Evolutionary conservation across 306 rosid species (phyloP).

Genomic region (Cotoneaster glaucophyllus): DNA sequence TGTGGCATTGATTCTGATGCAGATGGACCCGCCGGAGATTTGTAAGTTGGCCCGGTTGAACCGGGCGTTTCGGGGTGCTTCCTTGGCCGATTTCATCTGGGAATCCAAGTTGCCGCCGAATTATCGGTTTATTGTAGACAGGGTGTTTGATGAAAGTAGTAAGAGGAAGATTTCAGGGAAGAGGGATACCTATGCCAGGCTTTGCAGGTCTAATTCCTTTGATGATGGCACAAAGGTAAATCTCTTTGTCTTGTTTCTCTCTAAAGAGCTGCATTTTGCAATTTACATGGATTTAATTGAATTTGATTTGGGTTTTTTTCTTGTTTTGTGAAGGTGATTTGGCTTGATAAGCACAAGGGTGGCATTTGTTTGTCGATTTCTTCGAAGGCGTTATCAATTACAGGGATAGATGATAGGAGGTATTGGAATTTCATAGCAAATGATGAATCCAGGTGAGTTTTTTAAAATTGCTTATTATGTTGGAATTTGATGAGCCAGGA

Average conservation of each 20-base stretch:
- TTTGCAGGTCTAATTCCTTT: constrained; percentile 53
- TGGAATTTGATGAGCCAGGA: constrained; percentile 4
- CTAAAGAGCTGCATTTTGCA: not conserved
- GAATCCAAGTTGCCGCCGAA: constrained; percentile 74
- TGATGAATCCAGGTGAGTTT: constrained; percentile 74
- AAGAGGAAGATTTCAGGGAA: constrained; percentile 28
- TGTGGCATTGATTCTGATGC: constrained; percentile 58
- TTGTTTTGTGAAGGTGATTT: constrained; percentile 49
- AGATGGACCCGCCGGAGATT: constrained; percentile 65
- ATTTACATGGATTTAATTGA: not conserved
- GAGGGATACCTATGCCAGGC: constrained; percentile 65
- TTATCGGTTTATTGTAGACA: constrained; percentile 47
- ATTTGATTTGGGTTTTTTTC: not conserved
- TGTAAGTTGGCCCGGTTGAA: constrained; percentile 66
- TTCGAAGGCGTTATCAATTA: constrained; percentile 61
- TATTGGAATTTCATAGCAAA: constrained; percentile 76
- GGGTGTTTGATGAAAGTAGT: constrained; percentile 34
- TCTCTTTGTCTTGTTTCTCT: not conserved
- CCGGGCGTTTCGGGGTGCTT: constrained; percentile 67
- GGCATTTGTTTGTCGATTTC: constrained; percentile 58
- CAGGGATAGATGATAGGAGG: constrained; percentile 91
- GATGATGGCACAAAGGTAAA: constrained; percentile 66
- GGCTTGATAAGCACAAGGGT: constrained; percentile 70
- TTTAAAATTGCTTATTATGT: not conserved
- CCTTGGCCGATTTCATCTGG: constrained; percentile 81